Conservation (phyloP, 139 green algal species). For the Chlorella ohadii region DNA sequence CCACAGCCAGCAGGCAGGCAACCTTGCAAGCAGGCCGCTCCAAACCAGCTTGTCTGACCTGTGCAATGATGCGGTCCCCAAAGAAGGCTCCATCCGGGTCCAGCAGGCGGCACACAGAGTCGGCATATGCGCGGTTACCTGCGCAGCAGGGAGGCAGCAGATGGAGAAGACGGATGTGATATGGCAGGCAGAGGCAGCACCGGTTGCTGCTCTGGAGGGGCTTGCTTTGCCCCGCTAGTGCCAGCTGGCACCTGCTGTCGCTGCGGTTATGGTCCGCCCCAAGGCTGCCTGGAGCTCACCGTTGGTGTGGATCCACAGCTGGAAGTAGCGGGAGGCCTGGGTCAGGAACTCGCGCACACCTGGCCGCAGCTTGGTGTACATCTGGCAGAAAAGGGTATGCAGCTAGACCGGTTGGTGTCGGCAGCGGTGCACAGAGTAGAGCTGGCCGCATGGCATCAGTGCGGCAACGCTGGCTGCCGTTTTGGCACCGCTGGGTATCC, state of each 20-base stretch:
- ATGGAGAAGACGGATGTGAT: too few species aligned
- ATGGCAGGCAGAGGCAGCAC: too few species aligned
- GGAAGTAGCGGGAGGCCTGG: conserved; percentile 57
- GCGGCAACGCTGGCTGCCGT: neutral
- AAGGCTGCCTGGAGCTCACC: conserved; percentile 43
- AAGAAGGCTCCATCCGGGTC: conserved; percentile 76
- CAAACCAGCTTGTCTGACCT: neutral
- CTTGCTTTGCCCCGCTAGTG: too few species aligned
- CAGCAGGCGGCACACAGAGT: conserved; percentile 84
- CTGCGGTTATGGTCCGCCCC: neutral
- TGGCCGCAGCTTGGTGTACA: conserved; percentile 96
- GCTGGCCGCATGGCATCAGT: too few species aligned
- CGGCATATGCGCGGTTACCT: conserved; percentile 83
- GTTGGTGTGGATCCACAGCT: conserved; percentile 97
- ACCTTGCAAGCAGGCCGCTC: neutral
- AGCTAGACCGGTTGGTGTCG: too few species aligned
- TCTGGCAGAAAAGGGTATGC: conserved; percentile 3
- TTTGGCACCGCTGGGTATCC: too few species aligned
- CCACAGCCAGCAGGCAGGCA: too few species aligned
- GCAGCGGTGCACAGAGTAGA: neutral
- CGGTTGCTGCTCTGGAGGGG: too few species aligned
- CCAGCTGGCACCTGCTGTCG: too few species aligned
- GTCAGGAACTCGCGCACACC: conserved; percentile 71
- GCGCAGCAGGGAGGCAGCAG: neutral
- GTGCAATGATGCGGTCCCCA: conserved; percentile 76